These are phyloP conservation scores for Eutypella sp. DNA, from an alignment of 2,329 filamentous ascomycete species.

Conservation along the genomic window DNA sequence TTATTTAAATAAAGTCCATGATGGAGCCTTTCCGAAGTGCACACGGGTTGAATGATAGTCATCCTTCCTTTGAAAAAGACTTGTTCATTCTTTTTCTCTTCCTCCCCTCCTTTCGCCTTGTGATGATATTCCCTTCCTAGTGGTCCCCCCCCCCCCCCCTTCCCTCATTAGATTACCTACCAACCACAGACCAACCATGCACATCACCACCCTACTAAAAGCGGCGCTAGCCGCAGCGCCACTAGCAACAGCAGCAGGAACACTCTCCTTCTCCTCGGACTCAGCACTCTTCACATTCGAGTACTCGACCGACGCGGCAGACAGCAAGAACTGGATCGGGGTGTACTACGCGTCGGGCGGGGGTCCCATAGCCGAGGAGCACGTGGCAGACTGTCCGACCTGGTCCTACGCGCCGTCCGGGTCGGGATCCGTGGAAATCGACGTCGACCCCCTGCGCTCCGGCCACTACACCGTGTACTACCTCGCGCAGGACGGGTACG, in stretches of 20 bases:
- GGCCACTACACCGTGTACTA: constrained; percentile 34
- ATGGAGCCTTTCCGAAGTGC: no score
- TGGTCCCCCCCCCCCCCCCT: no score
- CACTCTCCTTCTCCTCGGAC: constrained; percentile 4
- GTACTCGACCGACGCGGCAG: constrained; percentile 26
- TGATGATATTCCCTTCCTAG: no score
- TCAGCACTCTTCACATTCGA: constrained; percentile 25
- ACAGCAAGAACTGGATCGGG: constrained; percentile 33
- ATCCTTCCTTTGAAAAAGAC: no score
- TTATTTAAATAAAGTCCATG: no score
- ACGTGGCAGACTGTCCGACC: constrained; percentile 22
- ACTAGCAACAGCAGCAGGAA: constrained; percentile 30
- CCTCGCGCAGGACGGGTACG: constrained; percentile 31
- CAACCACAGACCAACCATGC: no score
- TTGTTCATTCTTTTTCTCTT: no score
- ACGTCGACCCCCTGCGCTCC: constrained; percentile 16
- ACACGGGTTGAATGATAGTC: no score
- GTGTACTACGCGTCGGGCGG: constrained; percentile 30
- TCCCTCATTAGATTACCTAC: no score
- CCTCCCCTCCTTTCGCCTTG: no score
- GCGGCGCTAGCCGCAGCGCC: background rate
- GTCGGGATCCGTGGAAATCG: constrained; percentile 23
- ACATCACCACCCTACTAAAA: background rate
- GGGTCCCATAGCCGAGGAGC: constrained; percentile 28
- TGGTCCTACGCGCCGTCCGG: constrained; percentile 29